Percentiles rank a stretch among this genome's conserved stretches.
Conservation (phyloP, 2,329 filamentous ascomycete species). For the Colletotrichum sansevieriae region DNA sequence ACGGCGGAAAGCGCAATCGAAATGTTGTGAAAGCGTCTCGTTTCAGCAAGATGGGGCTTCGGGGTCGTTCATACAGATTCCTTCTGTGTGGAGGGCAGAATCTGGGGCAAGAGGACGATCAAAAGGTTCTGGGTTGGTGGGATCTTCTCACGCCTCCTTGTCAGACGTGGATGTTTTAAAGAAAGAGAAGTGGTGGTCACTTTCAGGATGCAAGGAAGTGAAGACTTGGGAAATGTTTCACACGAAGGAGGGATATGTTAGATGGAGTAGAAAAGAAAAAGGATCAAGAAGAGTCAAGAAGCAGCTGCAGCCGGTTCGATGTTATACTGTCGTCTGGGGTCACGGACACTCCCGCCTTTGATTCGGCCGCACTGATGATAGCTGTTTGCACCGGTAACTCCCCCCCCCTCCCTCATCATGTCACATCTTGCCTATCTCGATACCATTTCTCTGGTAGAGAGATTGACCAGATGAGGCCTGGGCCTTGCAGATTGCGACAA, state of each 20-base stretch:
- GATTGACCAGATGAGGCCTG: conserved; percentile 3
- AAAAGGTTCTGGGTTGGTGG: not conserved
- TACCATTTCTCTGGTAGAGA: conserved; percentile 1
- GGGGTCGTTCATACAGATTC: conserved; percentile 1
- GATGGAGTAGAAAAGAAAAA: conserved; percentile 6
- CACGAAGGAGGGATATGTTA: conserved; percentile 10
- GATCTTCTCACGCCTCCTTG: conserved; percentile 32
- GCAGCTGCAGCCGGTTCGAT: conserved; percentile 35
- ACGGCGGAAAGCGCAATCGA: not conserved
- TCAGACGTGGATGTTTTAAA: conserved; percentile 39
- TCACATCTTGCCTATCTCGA: conserved; percentile 18
- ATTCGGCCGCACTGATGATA: conserved; percentile 24
- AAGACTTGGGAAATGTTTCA: conserved; percentile 23
- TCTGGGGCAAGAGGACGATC: conserved; percentile 2
- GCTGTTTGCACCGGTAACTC: conserved; percentile 18
- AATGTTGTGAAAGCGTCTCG: conserved; percentile 33
- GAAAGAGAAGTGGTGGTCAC: conserved; percentile 13
- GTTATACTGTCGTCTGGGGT: conserved; percentile 30
- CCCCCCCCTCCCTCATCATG: conserved; percentile 6
- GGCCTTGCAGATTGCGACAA: conserved; percentile 25
- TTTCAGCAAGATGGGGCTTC: conserved; percentile 27
- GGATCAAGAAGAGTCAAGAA: conserved; percentile 6
- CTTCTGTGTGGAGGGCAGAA: conserved; percentile 3
- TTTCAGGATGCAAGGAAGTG: not conserved
- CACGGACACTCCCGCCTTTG: conserved; percentile 8